Evolutionary conservation across 768 basidiomycete genomes (phyloP).

Genomic region (Serendipita vermifera): DNA sequence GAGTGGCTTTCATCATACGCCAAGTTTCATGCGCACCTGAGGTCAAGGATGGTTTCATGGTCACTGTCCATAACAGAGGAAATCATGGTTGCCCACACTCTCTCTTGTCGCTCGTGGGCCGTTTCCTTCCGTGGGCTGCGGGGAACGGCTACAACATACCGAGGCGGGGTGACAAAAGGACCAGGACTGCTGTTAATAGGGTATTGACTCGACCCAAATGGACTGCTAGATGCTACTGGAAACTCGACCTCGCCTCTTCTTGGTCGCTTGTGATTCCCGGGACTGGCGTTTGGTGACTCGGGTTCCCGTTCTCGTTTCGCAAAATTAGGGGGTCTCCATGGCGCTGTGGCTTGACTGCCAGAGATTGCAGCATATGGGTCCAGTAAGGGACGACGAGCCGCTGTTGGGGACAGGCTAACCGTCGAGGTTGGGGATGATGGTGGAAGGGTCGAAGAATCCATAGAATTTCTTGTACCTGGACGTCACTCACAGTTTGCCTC

Average conservation of each 20-base stretch:
- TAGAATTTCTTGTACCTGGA: too few species aligned
- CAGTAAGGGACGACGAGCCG: too few species aligned
- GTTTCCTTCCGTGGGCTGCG: neutral
- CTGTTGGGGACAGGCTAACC: too few species aligned
- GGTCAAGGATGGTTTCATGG: neutral
- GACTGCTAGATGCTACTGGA: slow-evolving; percentile 1
- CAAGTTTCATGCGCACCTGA: neutral
- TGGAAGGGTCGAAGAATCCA: too few species aligned
- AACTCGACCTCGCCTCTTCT: neutral
- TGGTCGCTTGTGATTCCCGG: neutral
- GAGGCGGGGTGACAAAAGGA: neutral
- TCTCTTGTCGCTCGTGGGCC: neutral
- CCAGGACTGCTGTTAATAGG: neutral
- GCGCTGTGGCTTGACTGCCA: neutral
- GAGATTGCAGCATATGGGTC: slow-evolving; percentile 4
- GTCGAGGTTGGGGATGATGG: too few species aligned
- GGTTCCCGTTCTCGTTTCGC: slow-evolving; percentile 1
- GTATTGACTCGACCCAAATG: neutral
- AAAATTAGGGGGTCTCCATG: neutral
- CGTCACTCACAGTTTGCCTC: too few species aligned
- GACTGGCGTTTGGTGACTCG: neutral
- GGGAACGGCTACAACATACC: neutral
- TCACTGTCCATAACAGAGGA: neutral
- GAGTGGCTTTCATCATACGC: too few species aligned
- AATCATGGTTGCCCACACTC: neutral